Evolutionary conservation across 2,329 filamentous ascomycete species (phyloP).

Genomic region (Colletotrichum aenigma): DNA sequence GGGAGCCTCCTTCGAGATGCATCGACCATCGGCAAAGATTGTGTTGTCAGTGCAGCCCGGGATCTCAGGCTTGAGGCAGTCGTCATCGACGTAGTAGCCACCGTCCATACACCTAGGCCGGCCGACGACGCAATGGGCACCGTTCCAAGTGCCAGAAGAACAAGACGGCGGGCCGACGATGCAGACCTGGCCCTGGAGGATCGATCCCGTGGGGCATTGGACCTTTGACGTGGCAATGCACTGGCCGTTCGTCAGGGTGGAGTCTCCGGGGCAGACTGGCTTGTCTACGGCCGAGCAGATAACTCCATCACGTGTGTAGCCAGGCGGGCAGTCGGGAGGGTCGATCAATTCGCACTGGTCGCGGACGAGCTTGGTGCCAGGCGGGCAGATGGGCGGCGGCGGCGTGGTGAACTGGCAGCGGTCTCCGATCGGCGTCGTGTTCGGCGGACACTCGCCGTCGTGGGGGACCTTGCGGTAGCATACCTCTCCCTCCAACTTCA

Average conservation of each 20-base stretch:
- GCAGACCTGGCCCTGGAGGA: not conserved
- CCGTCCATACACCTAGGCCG: not conserved
- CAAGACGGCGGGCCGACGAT: not conserved
- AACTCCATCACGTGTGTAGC: not conserved
- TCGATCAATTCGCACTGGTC: not conserved
- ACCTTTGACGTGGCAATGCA: not conserved
- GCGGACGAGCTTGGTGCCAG: not conserved
- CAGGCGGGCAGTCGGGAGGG: not conserved
- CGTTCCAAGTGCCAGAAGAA: not conserved
- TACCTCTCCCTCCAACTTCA: not conserved
- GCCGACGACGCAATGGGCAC: not conserved
- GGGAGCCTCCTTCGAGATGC: fast-evolving
- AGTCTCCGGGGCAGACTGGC: not conserved
- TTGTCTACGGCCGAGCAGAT: not conserved
- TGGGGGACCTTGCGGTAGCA: not conserved
- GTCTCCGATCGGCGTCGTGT: not conserved
- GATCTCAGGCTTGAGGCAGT: not conserved
- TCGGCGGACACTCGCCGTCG: not conserved
- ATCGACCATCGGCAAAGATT: fast-evolving
- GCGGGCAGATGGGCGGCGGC: fast-evolving
- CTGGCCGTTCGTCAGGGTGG: not conserved
- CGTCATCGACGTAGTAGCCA: not conserved
- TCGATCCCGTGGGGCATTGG: not conserved
- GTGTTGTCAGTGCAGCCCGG: not conserved
- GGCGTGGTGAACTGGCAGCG: not conserved